Evolutionary conservation across 371 early-diverging fungal genomes (phyloP), one percentile per base, ranked within the genome.

Genomic region (Apophysomyces trapeziformis): DNA sequence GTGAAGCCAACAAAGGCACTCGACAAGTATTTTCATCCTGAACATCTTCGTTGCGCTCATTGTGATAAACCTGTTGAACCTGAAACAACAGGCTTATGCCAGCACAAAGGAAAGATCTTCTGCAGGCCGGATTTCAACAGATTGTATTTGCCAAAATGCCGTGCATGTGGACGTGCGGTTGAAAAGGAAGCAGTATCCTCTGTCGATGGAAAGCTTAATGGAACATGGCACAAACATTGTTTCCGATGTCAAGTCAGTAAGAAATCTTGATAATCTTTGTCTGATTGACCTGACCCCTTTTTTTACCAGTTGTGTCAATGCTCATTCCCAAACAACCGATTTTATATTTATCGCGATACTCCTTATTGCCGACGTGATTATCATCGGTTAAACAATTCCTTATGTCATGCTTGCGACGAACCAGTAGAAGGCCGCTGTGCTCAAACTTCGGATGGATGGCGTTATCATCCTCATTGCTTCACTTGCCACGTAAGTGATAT

Each of bases 401-500:
- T 93, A 39, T 93, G 93, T 71, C 85, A 80, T 61, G 66, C 74
- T 8, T 93, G 93, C 67, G 77, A 79, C 35, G 79, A 89, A 37
- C 90, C 92, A n/a, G 91, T 93, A 59, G 92, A 93, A 69, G 92
- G 92, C 12, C 87, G 88, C 0, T 92, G 92, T 76, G 91, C 90
- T 1, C 89, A 91, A 59, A 89, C 90, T 21, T 71, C 77, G 32
- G 91, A 92, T 75, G 85, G 68, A 3, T 68, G 74, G 68, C 62
- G 74, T 1, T 74, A 70, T 58, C 74, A 74, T 63, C 71, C 74
- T n/a, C 11, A 64, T 0, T 74, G 74, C 38, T 74, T 74, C 45
- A 68, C 68, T 12, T 72, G 72, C 38, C 43, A 58, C 18, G 68
- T 44, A 45, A 57, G 43, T 65, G 11, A 16, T 13, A n/a, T 45